These are phyloP conservation scores for Ascochyta fabae DNA, from an alignment of 2,329 filamentous ascomycete species.

Conservation along the genomic window DNA sequence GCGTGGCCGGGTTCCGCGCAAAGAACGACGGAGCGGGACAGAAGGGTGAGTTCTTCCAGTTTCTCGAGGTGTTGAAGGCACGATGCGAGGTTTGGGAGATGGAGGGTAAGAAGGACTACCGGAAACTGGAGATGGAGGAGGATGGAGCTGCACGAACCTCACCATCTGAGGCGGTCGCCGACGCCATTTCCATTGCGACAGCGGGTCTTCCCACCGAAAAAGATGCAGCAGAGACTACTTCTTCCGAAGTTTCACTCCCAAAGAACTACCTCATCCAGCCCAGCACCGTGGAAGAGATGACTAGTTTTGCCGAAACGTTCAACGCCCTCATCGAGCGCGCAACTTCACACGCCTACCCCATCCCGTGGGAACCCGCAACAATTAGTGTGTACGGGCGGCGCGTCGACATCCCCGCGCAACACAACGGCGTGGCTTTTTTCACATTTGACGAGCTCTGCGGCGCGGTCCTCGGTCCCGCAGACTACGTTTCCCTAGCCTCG, in stretches of 20 bases:
- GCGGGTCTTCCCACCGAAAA: slow-evolving; percentile 1
- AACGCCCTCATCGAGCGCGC: slow-evolving; percentile 31
- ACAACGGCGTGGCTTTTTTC: slow-evolving; percentile 67
- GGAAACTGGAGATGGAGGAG: slow-evolving; percentile 57
- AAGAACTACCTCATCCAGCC: slow-evolving; percentile 47
- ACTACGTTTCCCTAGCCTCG: slow-evolving; percentile 82
- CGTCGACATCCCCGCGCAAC: slow-evolving; percentile 64
- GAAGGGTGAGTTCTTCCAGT: slow-evolving; percentile 75
- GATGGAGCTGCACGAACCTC: background rate
- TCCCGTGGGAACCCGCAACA: slow-evolving; percentile 54
- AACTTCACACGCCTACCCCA: slow-evolving; percentile 40
- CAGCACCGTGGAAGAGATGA: slow-evolving; percentile 27
- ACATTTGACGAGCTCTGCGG: slow-evolving; percentile 72
- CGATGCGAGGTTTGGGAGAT: slow-evolving; percentile 86
- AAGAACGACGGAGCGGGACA: slow-evolving; percentile 48
- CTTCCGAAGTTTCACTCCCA: slow-evolving; percentile 27
- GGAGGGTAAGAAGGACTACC: slow-evolving; percentile 73
- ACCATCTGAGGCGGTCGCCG: background rate
- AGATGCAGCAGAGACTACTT: background rate
- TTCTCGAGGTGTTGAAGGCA: slow-evolving; percentile 76
- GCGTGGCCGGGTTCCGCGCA: slow-evolving; percentile 57
- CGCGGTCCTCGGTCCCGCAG: slow-evolving; percentile 72
- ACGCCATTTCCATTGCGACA: slow-evolving; percentile 1
- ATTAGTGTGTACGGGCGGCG: slow-evolving; percentile 68
- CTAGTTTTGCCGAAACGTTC: slow-evolving; percentile 29